Evolutionary conservation across 257 asterid species (phyloP), one percentile per base, ranked within the genome.

Genomic region (Penstemon newberryi): DNA sequence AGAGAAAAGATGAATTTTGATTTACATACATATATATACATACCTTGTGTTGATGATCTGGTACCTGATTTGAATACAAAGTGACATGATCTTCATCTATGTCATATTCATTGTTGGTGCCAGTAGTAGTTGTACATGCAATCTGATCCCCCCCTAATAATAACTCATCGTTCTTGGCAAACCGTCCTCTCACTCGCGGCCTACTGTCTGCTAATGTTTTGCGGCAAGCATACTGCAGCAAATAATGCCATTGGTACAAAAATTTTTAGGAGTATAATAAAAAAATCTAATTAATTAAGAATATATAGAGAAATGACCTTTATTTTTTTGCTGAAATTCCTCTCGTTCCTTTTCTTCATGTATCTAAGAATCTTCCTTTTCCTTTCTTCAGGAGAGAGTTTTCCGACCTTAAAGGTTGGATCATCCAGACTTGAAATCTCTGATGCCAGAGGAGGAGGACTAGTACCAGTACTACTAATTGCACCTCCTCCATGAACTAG

Each of bases 251-350:
- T 25, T 25, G 33, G 33, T 25, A 25, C 33, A 25, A 1, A 25
- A 1, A 25, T 1, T 25, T 25, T 25, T 25, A 25, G 33, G 33
- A 25, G 33, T 25, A 25, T 25, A 25, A 25, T 2, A 15, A 15
- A 15, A 15, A 15, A 25, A 25, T 25, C 33, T 25, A 25, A 57
- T 19, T 57, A 37, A 68, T 9, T 9, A 49, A 56, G 5, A 15
- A 57, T 62, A 60, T 52, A 63, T 69, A 65, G 66, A 67, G 50
- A 54, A 53, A 49, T 13, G 8, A 86, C 98, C 96, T 92, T 92
- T 69, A 92, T 92, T 85, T 89, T 92, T 91, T 92, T 92, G 87
- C 91, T 86, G 56, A 92, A 92, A 77, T 89, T 92, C 67, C 96
- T 85, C 71, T 92, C 93, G 40, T 92, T 92, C 65, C 96, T 81